Percentiles rank a stretch among this genome's conserved stretches.
Evolutionary conservation across 106 monocot genomes (phyloP).

Genomic region (Phalaenopsis equestris): DNA sequence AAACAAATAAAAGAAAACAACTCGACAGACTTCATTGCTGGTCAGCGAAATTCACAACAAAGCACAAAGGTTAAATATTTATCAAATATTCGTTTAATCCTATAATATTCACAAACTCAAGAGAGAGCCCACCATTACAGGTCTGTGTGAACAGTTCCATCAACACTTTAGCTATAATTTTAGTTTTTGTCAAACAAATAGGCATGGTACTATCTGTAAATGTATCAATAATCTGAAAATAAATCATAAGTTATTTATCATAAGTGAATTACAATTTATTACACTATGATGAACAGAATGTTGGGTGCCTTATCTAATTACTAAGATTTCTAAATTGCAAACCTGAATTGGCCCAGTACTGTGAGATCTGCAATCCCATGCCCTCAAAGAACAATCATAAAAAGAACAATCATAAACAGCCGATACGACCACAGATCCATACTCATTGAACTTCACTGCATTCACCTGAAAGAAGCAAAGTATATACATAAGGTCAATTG

Average conservation of each 20-base stretch:
- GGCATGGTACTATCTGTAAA: constrained; percentile 94
- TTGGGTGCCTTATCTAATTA: not conserved
- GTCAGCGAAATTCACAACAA: too few species aligned
- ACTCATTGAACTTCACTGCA: constrained; percentile 95
- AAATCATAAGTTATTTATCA: constrained; percentile 6
- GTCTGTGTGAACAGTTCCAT: constrained; percentile 67
- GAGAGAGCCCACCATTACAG: too few species aligned
- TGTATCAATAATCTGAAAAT: constrained; percentile 64
- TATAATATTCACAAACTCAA: too few species aligned
- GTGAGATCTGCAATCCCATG: constrained; percentile 96
- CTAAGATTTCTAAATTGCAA: not conserved
- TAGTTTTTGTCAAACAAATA: constrained; percentile 68
- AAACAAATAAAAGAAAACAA: too few species aligned
- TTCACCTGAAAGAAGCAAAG: constrained; percentile 57
- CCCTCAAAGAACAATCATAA: constrained; percentile 55
- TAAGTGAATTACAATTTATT: not conserved
- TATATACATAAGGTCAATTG: not conserved
- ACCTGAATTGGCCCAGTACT: constrained; percentile 98
- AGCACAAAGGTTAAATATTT: too few species aligned
- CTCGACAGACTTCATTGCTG: too few species aligned
- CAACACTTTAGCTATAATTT: constrained; percentile 96
- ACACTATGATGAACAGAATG: not conserved
- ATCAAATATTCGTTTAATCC: too few species aligned
- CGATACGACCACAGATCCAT: constrained; percentile 74
- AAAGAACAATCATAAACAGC: constrained; percentile 63